These are phyloP conservation scores for Leptodermis oblonga DNA, from an alignment of 257 asterid genomes.

Conservation along the genomic window DNA sequence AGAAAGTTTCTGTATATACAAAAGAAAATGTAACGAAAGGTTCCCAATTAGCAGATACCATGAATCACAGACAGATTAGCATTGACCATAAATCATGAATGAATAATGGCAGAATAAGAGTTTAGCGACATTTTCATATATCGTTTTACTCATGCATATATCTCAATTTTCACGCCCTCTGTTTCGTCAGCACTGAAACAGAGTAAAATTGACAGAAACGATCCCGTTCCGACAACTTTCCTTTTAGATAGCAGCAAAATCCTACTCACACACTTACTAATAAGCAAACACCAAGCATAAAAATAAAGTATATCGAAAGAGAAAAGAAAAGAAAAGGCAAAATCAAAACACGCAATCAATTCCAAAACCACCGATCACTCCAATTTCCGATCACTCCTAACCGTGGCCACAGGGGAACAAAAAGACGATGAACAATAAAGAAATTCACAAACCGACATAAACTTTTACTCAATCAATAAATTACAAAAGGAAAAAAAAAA, in stretches of 20 bases:
- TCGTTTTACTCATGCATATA: not conserved
- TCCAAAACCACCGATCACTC: not conserved
- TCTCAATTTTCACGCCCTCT: not conserved
- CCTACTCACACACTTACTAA: not conserved
- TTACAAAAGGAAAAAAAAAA: not conserved
- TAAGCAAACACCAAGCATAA: not conserved
- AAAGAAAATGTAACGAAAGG: conserved; percentile 10
- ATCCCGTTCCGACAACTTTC: not conserved
- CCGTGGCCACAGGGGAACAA: not conserved
- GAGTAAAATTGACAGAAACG: not conserved
- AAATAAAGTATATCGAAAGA: no score
- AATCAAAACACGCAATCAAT: not conserved
- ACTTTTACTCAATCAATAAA: not conserved
- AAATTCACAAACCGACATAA: not conserved
- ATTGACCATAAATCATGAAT: no score
- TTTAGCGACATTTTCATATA: not conserved
- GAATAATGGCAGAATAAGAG: no score
- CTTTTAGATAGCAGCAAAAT: not conserved
- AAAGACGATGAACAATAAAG: not conserved
- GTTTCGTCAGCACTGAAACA: not conserved
- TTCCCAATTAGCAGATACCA: no score
- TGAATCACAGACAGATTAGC: no score
- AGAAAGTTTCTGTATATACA: conserved; percentile 28
- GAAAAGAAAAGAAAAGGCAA: no score
- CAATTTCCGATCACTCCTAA: not conserved